These are phyloP conservation scores for Aspergillus neoniger DNA, from an alignment of 2,329 filamentous ascomycete species.

Conservation along the genomic window DNA sequence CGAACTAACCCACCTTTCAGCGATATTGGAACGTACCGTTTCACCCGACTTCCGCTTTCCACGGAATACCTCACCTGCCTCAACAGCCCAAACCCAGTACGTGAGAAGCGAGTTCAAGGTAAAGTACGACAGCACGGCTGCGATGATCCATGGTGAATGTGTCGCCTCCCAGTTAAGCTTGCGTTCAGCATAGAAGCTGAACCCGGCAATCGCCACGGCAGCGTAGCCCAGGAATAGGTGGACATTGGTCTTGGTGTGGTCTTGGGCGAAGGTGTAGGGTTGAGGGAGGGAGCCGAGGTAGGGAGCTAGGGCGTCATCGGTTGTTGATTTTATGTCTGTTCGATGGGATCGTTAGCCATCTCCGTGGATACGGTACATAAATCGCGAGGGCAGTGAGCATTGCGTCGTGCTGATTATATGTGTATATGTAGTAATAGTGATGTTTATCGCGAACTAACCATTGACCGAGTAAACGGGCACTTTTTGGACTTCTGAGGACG, in stretches of 20 bases:
- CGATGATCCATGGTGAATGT: slow-evolving; percentile 72
- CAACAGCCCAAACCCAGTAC: slow-evolving; percentile 80
- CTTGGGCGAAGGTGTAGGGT: slow-evolving; percentile 68
- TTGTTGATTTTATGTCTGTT: slow-evolving; percentile 91
- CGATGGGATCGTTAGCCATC: slow-evolving; percentile 8
- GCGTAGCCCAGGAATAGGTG: slow-evolving; percentile 80
- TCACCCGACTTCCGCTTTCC: slow-evolving; percentile 70
- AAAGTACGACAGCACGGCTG: slow-evolving; percentile 78
- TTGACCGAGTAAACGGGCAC: slow-evolving; percentile 49
- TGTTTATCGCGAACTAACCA: slow-evolving; percentile 33
- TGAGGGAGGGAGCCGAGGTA: slow-evolving; percentile 83
- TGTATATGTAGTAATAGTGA: background rate
- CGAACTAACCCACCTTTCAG: background rate
- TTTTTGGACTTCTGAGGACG: slow-evolving; percentile 37
- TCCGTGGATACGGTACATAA: background rate
- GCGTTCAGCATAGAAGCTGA: slow-evolving; percentile 89
- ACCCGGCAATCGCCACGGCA: slow-evolving; percentile 76
- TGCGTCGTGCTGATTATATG: background rate
- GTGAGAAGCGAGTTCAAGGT: slow-evolving; percentile 76
- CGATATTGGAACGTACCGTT: slow-evolving; percentile 47
- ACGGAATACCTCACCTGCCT: slow-evolving; percentile 79
- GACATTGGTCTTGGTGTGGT: slow-evolving; percentile 77
- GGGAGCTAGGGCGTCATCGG: slow-evolving; percentile 89
- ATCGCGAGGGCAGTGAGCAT: background rate
- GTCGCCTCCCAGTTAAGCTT: slow-evolving; percentile 85